Base-by-base conservation (phyloP, 768 basidiomycete species). In the Leccinum rimulosum region DNA sequence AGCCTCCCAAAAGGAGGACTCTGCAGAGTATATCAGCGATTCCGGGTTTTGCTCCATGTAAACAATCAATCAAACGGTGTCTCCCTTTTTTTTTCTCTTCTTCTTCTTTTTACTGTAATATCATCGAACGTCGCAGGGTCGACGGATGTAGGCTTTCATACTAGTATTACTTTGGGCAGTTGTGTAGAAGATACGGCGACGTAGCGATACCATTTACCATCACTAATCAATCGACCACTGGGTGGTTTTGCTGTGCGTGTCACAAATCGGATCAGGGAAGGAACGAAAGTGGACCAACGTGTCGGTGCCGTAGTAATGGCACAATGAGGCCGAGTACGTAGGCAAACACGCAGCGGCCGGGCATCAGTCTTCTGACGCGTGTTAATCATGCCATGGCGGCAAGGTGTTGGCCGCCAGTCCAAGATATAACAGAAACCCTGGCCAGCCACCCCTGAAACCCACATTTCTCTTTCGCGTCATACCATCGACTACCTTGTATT, bases 11-110 rank as follows among this genome's bases (percentile, higher is more conserved):
- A 80, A 80, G 66, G 75, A 70, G 40, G 72, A 74, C 56, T 70
- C 71, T 50, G 68, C 64, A 57, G 80, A 80, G 55, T 75, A 76
- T 58, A 70, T 81, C 63, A 82, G 74, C 47, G 80, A 81, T 67
- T 81, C 80, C 54, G 80, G 80, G 28, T 80, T 81, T 64, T 79
- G 77, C 56, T 81, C 80, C 33, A 76, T 66, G 72, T 73, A 61
- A 61, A 25, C 22, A 4, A 52, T 14, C 15, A 50, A 6, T n/a
- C 47, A 10, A 43, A n/a, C 40, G 8, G 38, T 9, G 43, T 43
- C 5, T 43, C 38, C 17, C 4, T 1, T 19, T 19, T 43, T 43
- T 11, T 9, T n/a, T n/a, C 4, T 8, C 17, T n/a, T 14, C 9
- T 11, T 22, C 38, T 9, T 22, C 38, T 8, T 10, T 48, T 55